phyloP scores from a whole-genome alignment of 176 grass and related monocot genomes.

The Cenchrus fungigraminus region DNA sequence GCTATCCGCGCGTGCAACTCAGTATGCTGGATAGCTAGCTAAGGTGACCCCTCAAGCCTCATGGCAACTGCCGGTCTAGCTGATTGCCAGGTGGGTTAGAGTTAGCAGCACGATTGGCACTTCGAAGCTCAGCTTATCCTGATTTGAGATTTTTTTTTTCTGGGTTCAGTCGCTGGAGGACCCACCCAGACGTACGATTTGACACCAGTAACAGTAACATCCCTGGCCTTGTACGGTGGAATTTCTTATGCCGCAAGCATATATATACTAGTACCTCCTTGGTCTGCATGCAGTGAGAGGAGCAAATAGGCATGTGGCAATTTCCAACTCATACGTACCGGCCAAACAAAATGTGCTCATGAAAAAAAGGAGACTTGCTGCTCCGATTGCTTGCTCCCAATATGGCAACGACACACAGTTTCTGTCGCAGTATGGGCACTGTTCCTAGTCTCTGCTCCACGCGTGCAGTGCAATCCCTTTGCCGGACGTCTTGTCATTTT shows the following conservation, averaged over 20 bases:
- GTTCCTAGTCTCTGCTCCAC: neutral
- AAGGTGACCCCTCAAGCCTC: neutral
- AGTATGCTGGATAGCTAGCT: neutral
- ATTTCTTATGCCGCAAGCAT: neutral
- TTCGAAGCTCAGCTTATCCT: neutral
- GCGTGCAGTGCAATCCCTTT: conserved; percentile 6
- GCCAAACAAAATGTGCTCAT: neutral
- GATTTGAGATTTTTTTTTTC: neutral
- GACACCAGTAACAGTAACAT: neutral
- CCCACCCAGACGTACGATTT: neutral
- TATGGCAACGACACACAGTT: neutral
- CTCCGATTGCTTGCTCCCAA: neutral
- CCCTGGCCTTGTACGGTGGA: neutral
- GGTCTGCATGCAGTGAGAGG: neutral
- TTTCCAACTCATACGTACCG: neutral
- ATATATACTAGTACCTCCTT: neutral
- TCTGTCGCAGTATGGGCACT: neutral
- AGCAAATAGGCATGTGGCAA: conserved; percentile 2
- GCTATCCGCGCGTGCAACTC: neutral
- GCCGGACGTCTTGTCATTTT: conserved; percentile 28
- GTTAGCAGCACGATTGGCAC: neutral
- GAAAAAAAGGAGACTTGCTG: neutral
- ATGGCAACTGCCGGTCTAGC: neutral
- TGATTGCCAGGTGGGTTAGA: neutral
- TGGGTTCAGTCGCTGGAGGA: neutral